Conservation (phyloP, 495 filamentous ascomycete genomes). For the Aspergillus incahuasiensis region DNA sequence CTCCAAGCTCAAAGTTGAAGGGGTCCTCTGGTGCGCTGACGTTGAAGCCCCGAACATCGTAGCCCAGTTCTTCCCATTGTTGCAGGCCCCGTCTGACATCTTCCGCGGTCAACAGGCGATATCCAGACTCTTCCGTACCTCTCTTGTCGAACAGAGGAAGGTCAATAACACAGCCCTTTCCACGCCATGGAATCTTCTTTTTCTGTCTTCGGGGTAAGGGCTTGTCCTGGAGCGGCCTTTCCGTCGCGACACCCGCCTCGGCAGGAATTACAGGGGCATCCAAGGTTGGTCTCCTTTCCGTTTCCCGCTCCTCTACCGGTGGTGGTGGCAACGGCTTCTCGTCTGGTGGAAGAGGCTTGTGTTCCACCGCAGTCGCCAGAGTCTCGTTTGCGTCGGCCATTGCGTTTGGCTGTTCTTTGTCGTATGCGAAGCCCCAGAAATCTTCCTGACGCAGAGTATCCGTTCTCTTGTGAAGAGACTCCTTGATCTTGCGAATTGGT, state of each 20-base stretch:
- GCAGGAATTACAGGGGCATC: not conserved
- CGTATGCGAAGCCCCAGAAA: slow-evolving; percentile 47
- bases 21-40: slow-evolving; percentile 43
- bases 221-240: slow-evolving; percentile 16
- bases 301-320: slow-evolving; percentile 33
- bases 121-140: slow-evolving; percentile 51
- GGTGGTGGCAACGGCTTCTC: slow-evolving; percentile 48
- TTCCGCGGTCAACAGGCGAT: slow-evolving; percentile 52
- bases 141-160: slow-evolving; percentile 65
- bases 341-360: slow-evolving; percentile 18
- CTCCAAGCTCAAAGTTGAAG: slow-evolving; percentile 29
- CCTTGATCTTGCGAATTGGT: slow-evolving; percentile 38
- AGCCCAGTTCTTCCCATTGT: slow-evolving; percentile 70
- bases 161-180: slow-evolving; percentile 67
- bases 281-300: slow-evolving; percentile 3
- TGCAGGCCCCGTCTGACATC: slow-evolving; percentile 64
- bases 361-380: slow-evolving; percentile 21
- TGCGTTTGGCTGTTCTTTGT: slow-evolving; percentile 32
- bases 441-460: slow-evolving; percentile 62
- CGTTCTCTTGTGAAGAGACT: slow-evolving; percentile 49
- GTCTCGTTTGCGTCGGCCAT: slow-evolving; percentile 34
- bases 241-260: slow-evolving; percentile 12
- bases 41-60: slow-evolving; percentile 68
- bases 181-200: slow-evolving; percentile 57
- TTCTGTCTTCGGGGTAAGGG: slow-evolving; percentile 28